Evolutionary conservation across 176 grass and related monocot genomes (phyloP), one percentile per base, ranked within the genome.

Genomic region (Dendrocalamus sinicus): DNA sequence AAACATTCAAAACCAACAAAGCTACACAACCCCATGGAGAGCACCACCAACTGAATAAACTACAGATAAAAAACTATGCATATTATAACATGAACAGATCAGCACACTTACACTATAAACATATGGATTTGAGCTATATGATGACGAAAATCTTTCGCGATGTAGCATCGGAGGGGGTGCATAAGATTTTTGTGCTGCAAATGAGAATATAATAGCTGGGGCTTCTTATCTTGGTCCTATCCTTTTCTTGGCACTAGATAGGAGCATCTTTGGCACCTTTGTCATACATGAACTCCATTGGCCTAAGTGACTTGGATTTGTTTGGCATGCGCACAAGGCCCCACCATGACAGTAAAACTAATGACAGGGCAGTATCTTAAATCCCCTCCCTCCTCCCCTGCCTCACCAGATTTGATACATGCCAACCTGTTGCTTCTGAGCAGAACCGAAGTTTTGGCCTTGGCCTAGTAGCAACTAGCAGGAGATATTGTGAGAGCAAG

Each of bases 301-400:
- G 88, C 73, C 78, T 19, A 83, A 84, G 77, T 68, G 80, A 83
- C 85, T 69, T 85, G 85, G 90, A 88, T 92, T 94, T 92, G 86
- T 84, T 91, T 88, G 82, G 78, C 85, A 89, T 74, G 73, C 61
- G 53, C 85, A 64, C 62, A 48, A 62, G 51, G 75, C 35, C 11
- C 82, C 79, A 93, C 86, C 83, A 39, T 88, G 81, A 91, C 85
- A 88, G 85, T 70, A 91, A 79, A 91, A 84, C 82, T 80, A 77
- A 88, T 93, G 91, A 83, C 81, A 83, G 39, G 79, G 30, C 79
- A 93, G 82, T 86, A 93, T 93, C 91, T 93, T 93, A 93, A 88
- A 93, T 83, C 78, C 63, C 57, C 83, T 78, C 54, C 78, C 72
- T 39, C 55, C 57, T 58, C 16, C 19, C 60, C 76, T 88, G 85